A percentile compares a stretch with the other conserved stretches of the same genome.
Conservation (phyloP, 2,329 filamentous ascomycete genomes). For the Botrytis paeoniae region DNA sequence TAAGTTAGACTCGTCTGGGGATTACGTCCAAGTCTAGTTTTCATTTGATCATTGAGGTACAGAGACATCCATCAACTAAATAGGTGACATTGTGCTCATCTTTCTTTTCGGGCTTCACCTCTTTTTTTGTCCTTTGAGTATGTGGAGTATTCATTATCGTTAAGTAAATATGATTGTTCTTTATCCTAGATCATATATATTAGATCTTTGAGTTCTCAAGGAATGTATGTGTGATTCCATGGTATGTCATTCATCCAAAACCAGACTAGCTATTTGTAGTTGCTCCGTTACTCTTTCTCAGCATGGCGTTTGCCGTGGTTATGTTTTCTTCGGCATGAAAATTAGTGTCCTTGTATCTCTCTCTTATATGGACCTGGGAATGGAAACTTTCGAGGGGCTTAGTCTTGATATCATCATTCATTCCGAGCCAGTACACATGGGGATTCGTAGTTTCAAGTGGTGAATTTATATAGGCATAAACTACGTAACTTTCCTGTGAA, state of each 20-base stretch:
- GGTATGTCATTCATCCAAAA: background rate
- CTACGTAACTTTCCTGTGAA: too few species aligned
- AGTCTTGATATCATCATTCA: background rate
- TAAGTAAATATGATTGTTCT: background rate
- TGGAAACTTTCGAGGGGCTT: background rate
- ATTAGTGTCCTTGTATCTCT: background rate
- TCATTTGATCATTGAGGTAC: background rate
- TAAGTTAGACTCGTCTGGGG: background rate
- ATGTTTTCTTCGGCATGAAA: background rate
- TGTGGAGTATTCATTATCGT: background rate
- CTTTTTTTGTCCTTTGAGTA: background rate
- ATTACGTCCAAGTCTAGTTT: background rate
- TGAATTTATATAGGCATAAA: too few species aligned
- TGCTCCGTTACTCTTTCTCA: accelerated
- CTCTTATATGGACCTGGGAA: background rate
- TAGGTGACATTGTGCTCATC: background rate
- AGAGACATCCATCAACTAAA: too few species aligned
- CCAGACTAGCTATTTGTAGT: background rate
- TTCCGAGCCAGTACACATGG: background rate
- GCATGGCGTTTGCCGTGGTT: accelerated
- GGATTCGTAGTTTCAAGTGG: too few species aligned
- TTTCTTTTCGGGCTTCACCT: background rate
- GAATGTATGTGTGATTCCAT: accelerated
- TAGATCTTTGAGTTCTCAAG: background rate
- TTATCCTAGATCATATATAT: background rate